Evolutionary conservation across 352 stramenopile genomes (phyloP), one percentile per base, ranked within the genome.

Genomic region (Globisporangium sylvaticum): DNA sequence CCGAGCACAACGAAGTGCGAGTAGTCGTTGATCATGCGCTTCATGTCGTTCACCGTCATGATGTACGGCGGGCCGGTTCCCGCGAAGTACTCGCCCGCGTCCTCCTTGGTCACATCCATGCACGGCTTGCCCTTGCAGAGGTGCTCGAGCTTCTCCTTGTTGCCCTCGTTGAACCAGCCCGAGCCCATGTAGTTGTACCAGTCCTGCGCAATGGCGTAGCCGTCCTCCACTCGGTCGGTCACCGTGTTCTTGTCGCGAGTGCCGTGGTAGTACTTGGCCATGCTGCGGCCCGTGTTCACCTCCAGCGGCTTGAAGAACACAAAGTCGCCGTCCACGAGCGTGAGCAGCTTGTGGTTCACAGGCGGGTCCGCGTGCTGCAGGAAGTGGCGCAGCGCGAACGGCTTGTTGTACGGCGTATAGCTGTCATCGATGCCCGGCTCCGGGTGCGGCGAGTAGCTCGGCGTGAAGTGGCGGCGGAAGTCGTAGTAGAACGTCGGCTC

Each of bases 1-100:
- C 73, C 77, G 1, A 48, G 55, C 7, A 88, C 69, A 0, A 85
- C 74, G 34, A 83, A 85, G 52, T 74, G 56, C n/a, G 68, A 79
- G 55, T 89, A 89, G 66, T 85, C 78, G 57, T 87, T 75, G 25
- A 88, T 48, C 64, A 85, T 79, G 20, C n/a, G 12, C 34, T 68
- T 58, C 63, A 84, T 74, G 50, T 88, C 79, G 58, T 73, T 62
- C 37, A 67, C 73, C 9, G 81, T 87, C 69, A 90, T 70, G 60
- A 90, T 84, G 70, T 88, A 87, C 50, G 79, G 79, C n/a, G 79
- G 79, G 0, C 78, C 81, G 1, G 74, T 79, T 31, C 77, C 80
- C 4, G 70, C 72, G 42, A 79, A 88, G 62, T 74, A 84, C 58
- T 84, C 77, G 8, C 63, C 67, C 1, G 68, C 77, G 10, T 84